Evolutionary conservation across 2,329 filamentous ascomycete species (phyloP), one percentile per base, ranked within the genome.

Genomic region (Lecanosticta acicola): DNA sequence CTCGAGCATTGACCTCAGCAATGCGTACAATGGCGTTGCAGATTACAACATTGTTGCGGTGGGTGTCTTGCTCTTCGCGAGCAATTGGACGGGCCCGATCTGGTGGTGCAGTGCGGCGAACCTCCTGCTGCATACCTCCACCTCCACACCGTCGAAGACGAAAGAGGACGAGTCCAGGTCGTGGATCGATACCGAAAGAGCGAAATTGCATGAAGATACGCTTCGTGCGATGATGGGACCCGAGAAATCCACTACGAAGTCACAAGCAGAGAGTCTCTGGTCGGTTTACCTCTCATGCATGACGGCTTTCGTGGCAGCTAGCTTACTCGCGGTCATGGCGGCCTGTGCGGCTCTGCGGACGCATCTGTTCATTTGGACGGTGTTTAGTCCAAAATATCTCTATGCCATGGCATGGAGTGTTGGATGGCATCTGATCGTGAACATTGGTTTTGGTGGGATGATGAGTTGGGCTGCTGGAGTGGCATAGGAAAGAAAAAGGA

Each of bases 321-420:
- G 80, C 53, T 68, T 87, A 43, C 68, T 80, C 2, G 84, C 81
- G 38, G 84, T 96, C 18, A 97, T 97, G 91, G 80, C 77, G 11
- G 89, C 91, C 13, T 98, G 93, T 66, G 89, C 85, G 39, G 74
- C 79, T 5, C 67, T 98, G 62, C 75, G 91, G 55, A 88, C 87
- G 21, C 93, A 98, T 73, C 67, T 98, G 47, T 98, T 98, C 64
- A 90, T 98, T 51, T 98, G 93, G 93, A 97, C 91, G 0, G 93
- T 98, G 9, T 98, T 98, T 67, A 94, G 87, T 54, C 93, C 93
- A 0, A 98, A 97, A 67, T 97, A 90, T 66, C 70, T 98, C 55
- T 98, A 94, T 65, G 86, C 82, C 53, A 84, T 93, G 74, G 88
- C 85, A 11, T 98, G 93, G 94, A 81, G 79, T 51, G 62, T 91